These are phyloP conservation scores for Secale cereale DNA, from an alignment of 176 grass and related monocot species.

Conservation along the genomic window DNA sequence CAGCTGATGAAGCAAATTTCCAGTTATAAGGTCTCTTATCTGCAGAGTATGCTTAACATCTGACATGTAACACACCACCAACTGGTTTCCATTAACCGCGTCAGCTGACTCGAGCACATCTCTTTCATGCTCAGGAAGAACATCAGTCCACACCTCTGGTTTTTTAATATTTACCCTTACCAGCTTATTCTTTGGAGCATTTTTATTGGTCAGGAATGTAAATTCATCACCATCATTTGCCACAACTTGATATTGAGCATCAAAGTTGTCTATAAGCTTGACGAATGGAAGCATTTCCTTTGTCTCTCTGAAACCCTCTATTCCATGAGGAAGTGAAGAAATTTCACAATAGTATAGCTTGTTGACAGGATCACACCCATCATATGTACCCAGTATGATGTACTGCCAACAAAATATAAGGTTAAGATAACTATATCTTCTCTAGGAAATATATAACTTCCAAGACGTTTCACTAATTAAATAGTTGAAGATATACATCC, in stretches of 20 bases:
- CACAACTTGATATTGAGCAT: conserved; percentile 66
- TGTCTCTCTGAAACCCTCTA: conserved; percentile 59
- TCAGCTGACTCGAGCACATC: conserved; percentile 71
- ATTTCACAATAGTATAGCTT: conserved; percentile 87
- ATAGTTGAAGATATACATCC: background rate
- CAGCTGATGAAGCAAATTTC: conserved; percentile 67
- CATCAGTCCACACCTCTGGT: conserved; percentile 58
- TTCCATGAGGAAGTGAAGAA: conserved; percentile 60
- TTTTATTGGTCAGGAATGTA: conserved; percentile 90
- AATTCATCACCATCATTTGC: conserved; percentile 77
- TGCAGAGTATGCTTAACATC: conserved; percentile 89
- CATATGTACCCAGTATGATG: conserved; percentile 54
- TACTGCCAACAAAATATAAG: conserved; percentile 55
- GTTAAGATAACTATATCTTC: background rate
- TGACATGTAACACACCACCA: conserved; percentile 84
- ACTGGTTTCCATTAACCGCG: conserved; percentile 62
- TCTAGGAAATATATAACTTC: background rate
- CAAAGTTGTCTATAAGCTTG: conserved; percentile 85
- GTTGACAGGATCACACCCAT: conserved; percentile 87
- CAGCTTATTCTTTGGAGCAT: conserved; percentile 75
- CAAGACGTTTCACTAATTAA: background rate
- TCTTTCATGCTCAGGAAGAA: conserved; percentile 76
- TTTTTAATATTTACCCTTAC: conserved; percentile 68
- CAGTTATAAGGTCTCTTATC: conserved; percentile 80
- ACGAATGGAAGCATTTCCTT: conserved; percentile 75